Evolutionary conservation across 1,139 yeast species (phyloP).

Genomic region (Kodamaea anthophila): DNA sequence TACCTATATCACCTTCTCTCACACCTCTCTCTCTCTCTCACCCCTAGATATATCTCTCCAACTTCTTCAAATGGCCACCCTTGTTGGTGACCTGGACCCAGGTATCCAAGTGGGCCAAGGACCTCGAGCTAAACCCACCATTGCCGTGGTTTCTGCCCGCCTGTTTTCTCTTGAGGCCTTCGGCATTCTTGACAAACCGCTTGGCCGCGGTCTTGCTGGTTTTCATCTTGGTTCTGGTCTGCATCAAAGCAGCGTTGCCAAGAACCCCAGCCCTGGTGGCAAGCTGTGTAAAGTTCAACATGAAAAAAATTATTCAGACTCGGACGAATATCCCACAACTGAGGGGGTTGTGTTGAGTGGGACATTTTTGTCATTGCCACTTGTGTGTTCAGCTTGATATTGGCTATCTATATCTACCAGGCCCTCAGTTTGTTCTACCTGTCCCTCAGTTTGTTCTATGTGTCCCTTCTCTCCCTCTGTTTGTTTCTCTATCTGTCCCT

Average conservation of each 20-base stretch:
- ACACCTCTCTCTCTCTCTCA: background rate
- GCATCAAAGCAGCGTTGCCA: conserved; percentile 15
- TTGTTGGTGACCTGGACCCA: conserved; percentile 50
- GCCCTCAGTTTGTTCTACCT: too few species aligned
- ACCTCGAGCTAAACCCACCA: conserved; percentile 73
- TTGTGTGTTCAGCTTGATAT: too few species aligned
- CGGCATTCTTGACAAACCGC: conserved; percentile 27
- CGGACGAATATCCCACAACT: too few species aligned
- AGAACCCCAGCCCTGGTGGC: conserved; percentile 4
- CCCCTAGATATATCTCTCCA: conserved; percentile 26
- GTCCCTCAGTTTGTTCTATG: too few species aligned
- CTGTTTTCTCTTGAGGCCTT: conserved; percentile 51
- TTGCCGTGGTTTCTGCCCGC: conserved; percentile 93
- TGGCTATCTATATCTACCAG: too few species aligned
- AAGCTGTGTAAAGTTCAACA: background rate
- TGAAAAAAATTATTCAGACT: too few species aligned
- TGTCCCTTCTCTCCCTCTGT: too few species aligned
- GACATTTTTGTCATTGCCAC: too few species aligned
- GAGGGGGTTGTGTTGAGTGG: too few species aligned
- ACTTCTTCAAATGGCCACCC: conserved; percentile 48
- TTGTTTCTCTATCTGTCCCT: too few species aligned
- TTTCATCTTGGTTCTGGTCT: conserved; percentile 49
- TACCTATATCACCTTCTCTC: too few species aligned
- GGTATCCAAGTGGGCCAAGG: conserved; percentile 59
- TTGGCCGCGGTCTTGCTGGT: conserved; percentile 69